Evolutionary conservation across 345 rosid species (phyloP), one percentile per base, ranked within the genome.

Genomic region (Garcia nutans): DNA sequence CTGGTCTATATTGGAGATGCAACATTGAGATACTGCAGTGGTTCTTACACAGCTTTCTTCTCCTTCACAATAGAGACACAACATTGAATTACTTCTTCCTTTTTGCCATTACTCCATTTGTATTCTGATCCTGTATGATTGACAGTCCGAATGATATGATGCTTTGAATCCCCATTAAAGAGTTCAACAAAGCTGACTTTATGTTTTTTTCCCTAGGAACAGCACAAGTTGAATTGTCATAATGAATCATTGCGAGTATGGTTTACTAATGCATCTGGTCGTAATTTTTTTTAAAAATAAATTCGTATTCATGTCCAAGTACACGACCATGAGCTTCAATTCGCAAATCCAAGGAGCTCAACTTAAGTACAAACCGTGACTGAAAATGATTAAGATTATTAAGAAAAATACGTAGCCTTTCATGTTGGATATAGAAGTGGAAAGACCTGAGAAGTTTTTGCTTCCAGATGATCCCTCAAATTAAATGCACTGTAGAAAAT

Each of bases 381-480:
- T 54, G 89, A 67, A 83, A 87, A 92, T 26, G 96, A 92, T 83
- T 87, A 37, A 92, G 81, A 79, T 91, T 89, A 85, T 89, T 92
- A 10, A 92, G 96, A 49, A 78, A 56, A 26, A 91, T 37, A 0
- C 82, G n/a, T n/a, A 71, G 13, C 65, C 83, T 71, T 31, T 82
- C 79, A 71, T 89, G 73, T 55, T 83, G 87, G 54, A 75, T 67
- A 60, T 89, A 89, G 50, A 92, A 85, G 33, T 68, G 72, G 33
- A 86, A 80, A n/a, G 89, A 81, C 73, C 70, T 79, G 20, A 62
- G 20, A 90, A 87, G 68, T 72, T 80, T 81, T 80, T 63, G 70
- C 87, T 67, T 15, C 69, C 74, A 8, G 91, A 93, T 75, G 76
- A 90, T 65, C 88, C 84, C 59, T 88, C 84, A 33, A 33, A 33